Evolutionary conservation across 2,329 filamentous ascomycete species (phyloP).

Genomic region (Hypoxylon sp.): DNA sequence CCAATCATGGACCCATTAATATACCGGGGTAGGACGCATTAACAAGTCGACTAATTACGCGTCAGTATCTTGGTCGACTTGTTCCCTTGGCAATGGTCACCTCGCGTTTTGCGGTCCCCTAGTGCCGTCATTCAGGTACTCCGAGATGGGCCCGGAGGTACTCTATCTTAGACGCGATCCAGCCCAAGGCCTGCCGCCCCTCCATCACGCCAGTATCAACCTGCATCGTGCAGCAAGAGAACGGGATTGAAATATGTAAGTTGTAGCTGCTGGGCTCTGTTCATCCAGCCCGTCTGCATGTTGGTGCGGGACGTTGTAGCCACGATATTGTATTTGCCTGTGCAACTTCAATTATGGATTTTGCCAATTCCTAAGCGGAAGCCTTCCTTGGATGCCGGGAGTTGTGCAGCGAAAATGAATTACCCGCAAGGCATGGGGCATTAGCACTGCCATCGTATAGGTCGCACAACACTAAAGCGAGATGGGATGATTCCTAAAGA

Average conservation of each 20-base stretch:
- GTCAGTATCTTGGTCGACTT: conserved; percentile 36
- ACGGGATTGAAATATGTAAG: conserved; percentile 28
- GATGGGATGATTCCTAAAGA: conserved; percentile 29
- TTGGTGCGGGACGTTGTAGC: conserved; percentile 25
- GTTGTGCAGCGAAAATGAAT: conserved; percentile 33
- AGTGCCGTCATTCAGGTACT: conserved; percentile 30
- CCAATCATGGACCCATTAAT: conserved; percentile 33
- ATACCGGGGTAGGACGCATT: conserved; percentile 31
- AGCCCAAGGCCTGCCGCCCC: conserved; percentile 23
- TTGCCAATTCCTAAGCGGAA: conserved; percentile 4
- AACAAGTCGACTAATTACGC: conserved; percentile 36
- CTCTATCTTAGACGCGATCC: conserved; percentile 36
- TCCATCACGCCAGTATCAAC: conserved; percentile 33
- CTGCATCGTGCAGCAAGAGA: conserved; percentile 28
- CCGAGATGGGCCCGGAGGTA: conserved; percentile 31
- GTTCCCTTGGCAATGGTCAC: conserved; percentile 27
- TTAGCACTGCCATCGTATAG: conserved; percentile 32
- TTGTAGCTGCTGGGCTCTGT: conserved; percentile 22
- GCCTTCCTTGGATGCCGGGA: conserved; percentile 36
- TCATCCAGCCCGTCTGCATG: conserved; percentile 33
- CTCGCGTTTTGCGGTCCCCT: conserved; percentile 28
- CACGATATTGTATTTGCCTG: conserved; percentile 22
- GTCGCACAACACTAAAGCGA: conserved; percentile 32
- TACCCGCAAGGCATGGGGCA: conserved; percentile 28
- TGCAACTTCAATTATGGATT: conserved; percentile 14